phyloP scores from a whole-genome alignment of 768 basidiomycete genomes.

The Leccinum pellstonianum region DNA sequence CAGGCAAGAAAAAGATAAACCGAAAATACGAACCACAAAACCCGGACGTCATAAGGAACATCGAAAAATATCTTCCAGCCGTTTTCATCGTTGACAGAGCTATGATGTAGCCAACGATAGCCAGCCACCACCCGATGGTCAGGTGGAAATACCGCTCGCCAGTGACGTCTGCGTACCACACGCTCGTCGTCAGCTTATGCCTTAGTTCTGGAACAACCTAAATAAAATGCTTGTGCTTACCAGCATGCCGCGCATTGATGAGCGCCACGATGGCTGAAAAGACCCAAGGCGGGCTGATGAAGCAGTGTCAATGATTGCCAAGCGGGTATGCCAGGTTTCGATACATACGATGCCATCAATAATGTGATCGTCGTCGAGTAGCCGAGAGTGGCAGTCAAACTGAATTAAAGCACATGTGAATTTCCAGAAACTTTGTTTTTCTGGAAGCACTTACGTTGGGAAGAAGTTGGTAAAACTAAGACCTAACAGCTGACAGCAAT shows the following conservation, averaged over 20 bases:
- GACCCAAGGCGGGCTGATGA: not conserved
- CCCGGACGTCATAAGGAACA: not conserved
- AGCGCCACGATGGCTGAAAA: not conserved
- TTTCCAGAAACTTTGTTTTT: not conserved
- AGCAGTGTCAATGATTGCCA: not conserved
- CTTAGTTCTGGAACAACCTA: not conserved
- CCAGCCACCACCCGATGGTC: not conserved
- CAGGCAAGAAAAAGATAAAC: not conserved
- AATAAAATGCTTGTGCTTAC: not conserved
- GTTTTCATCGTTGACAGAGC: not conserved
- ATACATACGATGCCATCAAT: slow-evolving; percentile 53
- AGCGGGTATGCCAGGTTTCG: not conserved
- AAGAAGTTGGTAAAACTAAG: slow-evolving; percentile 64
- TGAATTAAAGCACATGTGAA: slow-evolving; percentile 19
- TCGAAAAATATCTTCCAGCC: not conserved
- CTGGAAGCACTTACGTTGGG: slow-evolving; percentile 39
- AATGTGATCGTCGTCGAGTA: slow-evolving; percentile 58
- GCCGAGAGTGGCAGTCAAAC: slow-evolving; percentile 60
- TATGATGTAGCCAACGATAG: not conserved
- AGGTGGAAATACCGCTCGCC: not conserved
- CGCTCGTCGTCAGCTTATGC: not conserved
- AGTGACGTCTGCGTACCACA: not conserved
- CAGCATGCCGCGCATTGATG: not conserved
- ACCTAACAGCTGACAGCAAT: slow-evolving; percentile 49
- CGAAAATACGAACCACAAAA: not conserved